Evolutionary conservation across 768 basidiomycete species (phyloP), one percentile per base, ranked within the genome.

Genomic region (Dendrothele bispora): DNA sequence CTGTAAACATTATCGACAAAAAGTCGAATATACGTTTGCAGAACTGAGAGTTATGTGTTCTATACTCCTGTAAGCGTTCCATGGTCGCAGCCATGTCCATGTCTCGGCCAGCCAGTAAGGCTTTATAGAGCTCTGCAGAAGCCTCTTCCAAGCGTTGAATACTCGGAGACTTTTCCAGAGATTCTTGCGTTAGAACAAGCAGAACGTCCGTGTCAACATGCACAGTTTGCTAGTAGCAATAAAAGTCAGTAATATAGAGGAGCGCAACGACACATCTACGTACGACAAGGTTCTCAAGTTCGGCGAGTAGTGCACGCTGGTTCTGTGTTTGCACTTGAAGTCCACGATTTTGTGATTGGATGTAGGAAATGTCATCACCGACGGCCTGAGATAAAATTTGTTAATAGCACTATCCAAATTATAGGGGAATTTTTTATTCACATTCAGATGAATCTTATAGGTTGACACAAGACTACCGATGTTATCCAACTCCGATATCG

Each of bases 41-140:
- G 68, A 98, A 98, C 61, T 98, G 95, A 4, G 75, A 64, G 52
- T 95, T 95, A 61, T 94, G 82, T 2, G 88, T 92, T 50, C 81
- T 78, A 61, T 98, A 98, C 64, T 98, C 95, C 52, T 86, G 82
- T 51, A 97, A 70, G 22, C 94, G 75, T 66, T 94, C 94, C 80
- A 95, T 95, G 0, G 93, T 94, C 6, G 94, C 94, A n/a, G 94
- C 92, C 85, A 98, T 95, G 59, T 95, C 95, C 85, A n/a, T 87
- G 60, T 98, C 95, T 54, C 86, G 75, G 5, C 91, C 88, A 0
- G 93, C 91, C 58, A 91, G 86, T 2, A 98, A 67, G 1, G 95
- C 95, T 62, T 95, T 97, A 74, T 98, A 98, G n/a, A 98, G 72
- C 47, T 92, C 84, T 0, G 86, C 79, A 1, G 88, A 87, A 11